Evolutionary conservation across 2,329 filamentous ascomycete species (phyloP).

Genomic region (Talaromyces sp.): DNA sequence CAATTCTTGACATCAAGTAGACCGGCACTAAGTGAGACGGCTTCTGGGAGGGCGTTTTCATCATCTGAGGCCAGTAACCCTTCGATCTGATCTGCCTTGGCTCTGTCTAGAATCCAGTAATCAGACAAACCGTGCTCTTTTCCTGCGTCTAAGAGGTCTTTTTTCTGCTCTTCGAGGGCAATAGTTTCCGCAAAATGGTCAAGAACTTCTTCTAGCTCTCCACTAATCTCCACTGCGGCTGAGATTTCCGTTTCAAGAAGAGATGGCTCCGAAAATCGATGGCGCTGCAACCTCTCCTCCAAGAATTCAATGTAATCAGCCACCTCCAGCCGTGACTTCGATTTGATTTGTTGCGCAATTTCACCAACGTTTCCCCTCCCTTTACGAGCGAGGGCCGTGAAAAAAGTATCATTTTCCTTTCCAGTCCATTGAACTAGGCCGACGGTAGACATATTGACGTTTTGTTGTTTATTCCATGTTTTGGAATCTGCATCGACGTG

Average conservation of each 20-base stretch:
- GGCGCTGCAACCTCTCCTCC: conserved; percentile 35
- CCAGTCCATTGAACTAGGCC: conserved; percentile 62
- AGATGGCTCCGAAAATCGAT: neutral
- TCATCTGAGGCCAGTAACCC: conserved; percentile 21
- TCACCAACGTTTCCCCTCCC: conserved; percentile 61
- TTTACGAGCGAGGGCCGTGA: conserved; percentile 60
- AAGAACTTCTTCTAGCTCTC: conserved; percentile 62
- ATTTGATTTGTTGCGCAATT: conserved; percentile 62
- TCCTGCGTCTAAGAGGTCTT: conserved; percentile 60
- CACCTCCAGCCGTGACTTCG: conserved; percentile 73
- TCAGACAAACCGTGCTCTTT: conserved; percentile 53
- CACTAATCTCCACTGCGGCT: conserved; percentile 69
- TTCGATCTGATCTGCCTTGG: conserved; percentile 33
- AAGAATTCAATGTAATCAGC: conserved; percentile 66
- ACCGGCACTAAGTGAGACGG: conserved; percentile 48
- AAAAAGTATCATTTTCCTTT: conserved; percentile 69
- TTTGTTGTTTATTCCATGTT: neutral
- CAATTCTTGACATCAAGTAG: conserved; percentile 61
- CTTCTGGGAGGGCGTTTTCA: conserved; percentile 12
- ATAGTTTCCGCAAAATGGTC: conserved; percentile 67
- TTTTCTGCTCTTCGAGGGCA: conserved; percentile 60
- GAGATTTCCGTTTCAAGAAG: conserved; percentile 53
- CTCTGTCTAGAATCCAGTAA: conserved; percentile 61
- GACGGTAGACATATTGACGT: conserved; percentile 1
- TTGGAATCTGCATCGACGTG: neutral